Evolutionary conservation across 306 rosid species (phyloP).

Genomic region (Oemleria cerasiformis): DNA sequence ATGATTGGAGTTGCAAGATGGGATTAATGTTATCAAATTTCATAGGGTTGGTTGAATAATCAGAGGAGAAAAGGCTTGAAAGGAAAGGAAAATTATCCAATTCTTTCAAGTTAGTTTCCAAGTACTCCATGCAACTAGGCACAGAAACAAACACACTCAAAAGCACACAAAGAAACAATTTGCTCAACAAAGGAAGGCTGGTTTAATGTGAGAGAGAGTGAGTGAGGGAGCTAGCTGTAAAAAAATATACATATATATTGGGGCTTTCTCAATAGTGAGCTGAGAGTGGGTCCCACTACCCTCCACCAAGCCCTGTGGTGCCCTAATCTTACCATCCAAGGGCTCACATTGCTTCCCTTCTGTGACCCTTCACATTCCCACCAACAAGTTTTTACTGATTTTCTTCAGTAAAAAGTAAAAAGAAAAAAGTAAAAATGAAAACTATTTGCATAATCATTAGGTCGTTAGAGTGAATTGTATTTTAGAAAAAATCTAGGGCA

Average conservation of each 20-base stretch:
- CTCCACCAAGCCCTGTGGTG: slow-evolving; percentile 9
- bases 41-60: slow-evolving; percentile 23
- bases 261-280: slow-evolving; percentile 18
- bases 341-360: slow-evolving; percentile 25
- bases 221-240: not conserved
- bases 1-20: not conserved
- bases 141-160: not conserved
- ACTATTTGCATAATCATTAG: slow-evolving; percentile 30
- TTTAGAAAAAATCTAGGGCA: slow-evolving; percentile 21
- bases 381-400: not conserved
- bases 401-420: not conserved
- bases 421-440: too few species aligned
- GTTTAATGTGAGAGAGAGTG: slow-evolving; percentile 14
- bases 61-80: slow-evolving; percentile 19
- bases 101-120: slow-evolving; percentile 16
- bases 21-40: slow-evolving; percentile 10
- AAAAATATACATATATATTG: too few species aligned
- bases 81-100: slow-evolving; percentile 15
- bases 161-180: slow-evolving; percentile 4
- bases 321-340: slow-evolving; percentile 31
- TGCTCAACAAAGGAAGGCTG: slow-evolving; percentile 30
- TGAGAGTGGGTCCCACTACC: slow-evolving; percentile 18
- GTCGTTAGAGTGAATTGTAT: slow-evolving; percentile 33
- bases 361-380: slow-evolving; percentile 48
- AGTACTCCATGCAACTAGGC: slow-evolving; percentile 38